phyloP scores from a whole-genome alignment of 2,329 filamentous ascomycete species.

The Pseudocercospora macadamiae region DNA sequence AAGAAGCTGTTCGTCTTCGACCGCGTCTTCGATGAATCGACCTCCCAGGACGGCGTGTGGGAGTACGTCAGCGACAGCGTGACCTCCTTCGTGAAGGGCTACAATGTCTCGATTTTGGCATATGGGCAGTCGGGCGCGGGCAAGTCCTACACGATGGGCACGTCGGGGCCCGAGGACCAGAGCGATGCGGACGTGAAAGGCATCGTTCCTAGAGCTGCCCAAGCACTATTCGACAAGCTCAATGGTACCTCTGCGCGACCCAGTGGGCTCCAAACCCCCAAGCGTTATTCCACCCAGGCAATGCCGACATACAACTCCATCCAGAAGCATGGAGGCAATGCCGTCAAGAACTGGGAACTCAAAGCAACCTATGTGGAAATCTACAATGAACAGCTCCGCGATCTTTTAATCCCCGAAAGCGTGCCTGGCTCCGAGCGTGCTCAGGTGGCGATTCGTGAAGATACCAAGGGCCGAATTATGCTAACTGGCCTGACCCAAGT shows the following conservation, averaged over 20 bases:
- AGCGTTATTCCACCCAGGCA: conserved; percentile 70
- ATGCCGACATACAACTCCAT: conserved; percentile 49
- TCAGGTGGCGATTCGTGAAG: conserved; percentile 88
- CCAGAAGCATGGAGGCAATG: conserved; percentile 42
- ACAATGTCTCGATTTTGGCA: conserved; percentile 96
- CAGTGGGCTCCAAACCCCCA: conserved; percentile 78
- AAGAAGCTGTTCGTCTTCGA: conserved; percentile 97
- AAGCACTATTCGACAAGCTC: conserved; percentile 84
- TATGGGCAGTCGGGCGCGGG: conserved; percentile 97
- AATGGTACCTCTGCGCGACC: conserved; percentile 62
- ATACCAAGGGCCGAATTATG: conserved; percentile 90
- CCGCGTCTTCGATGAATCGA: conserved; percentile 83
- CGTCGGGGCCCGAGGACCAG: conserved; percentile 75
- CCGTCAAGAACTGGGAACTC: conserved; percentile 82
- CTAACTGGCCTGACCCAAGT: conserved; percentile 87
- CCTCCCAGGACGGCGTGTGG: conserved; percentile 88
- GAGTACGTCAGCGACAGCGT: conserved; percentile 92
- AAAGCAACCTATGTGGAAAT: conserved; percentile 80
- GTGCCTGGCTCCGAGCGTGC: conserved; percentile 70
- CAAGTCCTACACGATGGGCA: conserved; percentile 99
- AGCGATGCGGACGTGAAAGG: conserved; percentile 57
- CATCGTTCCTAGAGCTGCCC: conserved; percentile 91
- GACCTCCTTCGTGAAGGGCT: conserved; percentile 86
- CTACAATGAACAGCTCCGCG: conserved; percentile 94
- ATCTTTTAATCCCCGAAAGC: conserved; percentile 80